Base-by-base conservation (phyloP, 306 rosid genomes). In the Bauhinia variegata region DNA sequence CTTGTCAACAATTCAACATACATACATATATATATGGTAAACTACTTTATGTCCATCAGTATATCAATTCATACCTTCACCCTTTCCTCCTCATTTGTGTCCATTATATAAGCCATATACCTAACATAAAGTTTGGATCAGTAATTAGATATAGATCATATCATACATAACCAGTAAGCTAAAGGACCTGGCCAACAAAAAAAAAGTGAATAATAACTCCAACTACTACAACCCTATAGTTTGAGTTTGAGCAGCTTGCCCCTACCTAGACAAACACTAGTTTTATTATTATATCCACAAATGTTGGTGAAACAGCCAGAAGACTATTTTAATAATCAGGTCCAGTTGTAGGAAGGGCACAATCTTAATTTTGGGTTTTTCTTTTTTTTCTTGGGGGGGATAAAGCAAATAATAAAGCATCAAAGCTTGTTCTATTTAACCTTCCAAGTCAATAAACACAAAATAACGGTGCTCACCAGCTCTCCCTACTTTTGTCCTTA, bases 21-120 rank as follows among this genome's bases (percentile, higher is more conserved):
- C 2, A 23, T 23, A 23, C 2, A 23, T 23, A 23, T 14, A 65
- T 37, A 14, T 41, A 34, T 43, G 46, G 54, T 32, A 53, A 58
- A 54, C 4, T 23, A 63, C 6, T 23, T 60, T 39, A 59, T 19
- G 70, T 54, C 31, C 13, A 59, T 63, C 48, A 34, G 37, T 60
- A 34, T 28, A 67, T 37, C 14, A 41, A 12, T 59, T 8, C 79
- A 14, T 80, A 91, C 99, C 96, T 95, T 95, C 34, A 51, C 78
- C 78, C 99, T 88, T 83, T 95, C 99, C 75, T 95, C 97, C 67
- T 95, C 97, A 67, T 95, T 95, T 53, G 99, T 95, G 83, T 95
- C 99, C 99, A 95, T 95, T 63, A 95, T 91, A 79, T 86, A 95
- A 0, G 99, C 99, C 99, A 95, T 95, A 62, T 95, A 95, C 99